Percentiles rank a stretch among this genome's conserved stretches.
These are phyloP conservation scores for Lactarius hatsudake DNA, from an alignment of 768 basidiomycete genomes.

Conservation along the genomic window DNA sequence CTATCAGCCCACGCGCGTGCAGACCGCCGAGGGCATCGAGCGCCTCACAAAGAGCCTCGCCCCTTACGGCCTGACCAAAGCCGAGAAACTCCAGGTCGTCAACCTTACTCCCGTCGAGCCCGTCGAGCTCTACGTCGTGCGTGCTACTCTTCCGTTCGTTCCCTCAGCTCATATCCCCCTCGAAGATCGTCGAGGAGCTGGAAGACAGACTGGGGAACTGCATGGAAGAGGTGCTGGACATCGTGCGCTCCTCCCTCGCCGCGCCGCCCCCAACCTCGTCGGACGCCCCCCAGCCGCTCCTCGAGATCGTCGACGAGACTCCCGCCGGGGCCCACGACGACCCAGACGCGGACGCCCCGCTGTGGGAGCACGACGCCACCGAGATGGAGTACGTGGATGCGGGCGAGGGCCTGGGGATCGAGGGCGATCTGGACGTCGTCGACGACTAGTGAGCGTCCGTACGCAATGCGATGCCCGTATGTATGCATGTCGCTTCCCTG, in stretches of 20 bases:
- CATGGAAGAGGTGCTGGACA: constrained; percentile 62
- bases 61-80: constrained; percentile 75
- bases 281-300: background rate
- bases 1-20: constrained; percentile 63
- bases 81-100: constrained; percentile 90
- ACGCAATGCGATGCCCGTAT: too few relatives aligned
- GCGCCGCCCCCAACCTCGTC: constrained; percentile 11
- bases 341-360: constrained; percentile 9
- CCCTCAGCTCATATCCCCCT: background rate
- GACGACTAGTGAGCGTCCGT: constrained; percentile 6
- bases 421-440: constrained; percentile 30
- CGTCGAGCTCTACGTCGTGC: constrained; percentile 86
- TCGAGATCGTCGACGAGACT: constrained; percentile 19
- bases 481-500: too few relatives aligned
- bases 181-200: constrained; percentile 89
- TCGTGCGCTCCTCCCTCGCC: constrained; percentile 48
- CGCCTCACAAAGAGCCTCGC: constrained; percentile 65
- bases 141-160: constrained; percentile 34
- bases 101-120: constrained; percentile 80
- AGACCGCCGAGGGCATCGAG: constrained; percentile 62
- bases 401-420: constrained; percentile 28
- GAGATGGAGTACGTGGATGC: constrained; percentile 26
- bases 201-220: constrained; percentile 75
- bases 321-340: background rate
- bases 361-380: constrained; percentile 19